Evolutionary conservation across 345 rosid species (phyloP), one percentile per base, ranked within the genome.

Genomic region (Pistacia vera): DNA sequence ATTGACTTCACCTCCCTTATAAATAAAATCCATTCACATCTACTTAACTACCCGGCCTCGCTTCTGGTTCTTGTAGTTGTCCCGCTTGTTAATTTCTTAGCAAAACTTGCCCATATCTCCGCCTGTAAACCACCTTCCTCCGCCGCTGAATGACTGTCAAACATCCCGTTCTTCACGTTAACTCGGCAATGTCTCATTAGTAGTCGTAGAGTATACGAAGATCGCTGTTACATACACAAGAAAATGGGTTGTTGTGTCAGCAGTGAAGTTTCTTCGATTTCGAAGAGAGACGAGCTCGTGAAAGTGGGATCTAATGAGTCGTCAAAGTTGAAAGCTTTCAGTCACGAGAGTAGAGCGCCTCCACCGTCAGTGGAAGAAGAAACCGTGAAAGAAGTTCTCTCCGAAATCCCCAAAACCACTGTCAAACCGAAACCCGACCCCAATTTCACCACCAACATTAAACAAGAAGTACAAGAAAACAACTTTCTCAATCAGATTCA

Each of bases 191-290:
- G 68, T 57, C 20, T 63, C 22, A 20, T 22, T 48, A n/a, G 49
- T 36, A 18, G 28, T 8, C 8, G 8, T 41, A 41, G 20, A 41
- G 20, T 14, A 18, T 20, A 0, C 11, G 8, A 44, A 11, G 46
- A 41, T 6, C 8, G 8, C 46, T 41, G 70, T 22, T 38, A 22
- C 44, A 4, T 30, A 54, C 59, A 56, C 77, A 56, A 75, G 92
- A 6, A 41, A 41, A 6, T 94, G 98, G 98, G 98, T 81, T 94
- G 97, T 72, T 94, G 97, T 77, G 71, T 78, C 10, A 89, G 94
- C 86, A 65, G 9, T 1, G 74, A 70, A 18, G 54, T 46, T 35
- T 44, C 75, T 49, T 41, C 46, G 7, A 8, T 17, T 66, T 51
- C 83, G 72, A 74, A 65, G 66, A 76, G 81, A 44, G 61, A 73